A percentile compares a stretch with the other conserved stretches of the same genome.
Evolutionary conservation across 164 flowering plant genomes (phyloP).

Genomic region (Litsea cubeba): DNA sequence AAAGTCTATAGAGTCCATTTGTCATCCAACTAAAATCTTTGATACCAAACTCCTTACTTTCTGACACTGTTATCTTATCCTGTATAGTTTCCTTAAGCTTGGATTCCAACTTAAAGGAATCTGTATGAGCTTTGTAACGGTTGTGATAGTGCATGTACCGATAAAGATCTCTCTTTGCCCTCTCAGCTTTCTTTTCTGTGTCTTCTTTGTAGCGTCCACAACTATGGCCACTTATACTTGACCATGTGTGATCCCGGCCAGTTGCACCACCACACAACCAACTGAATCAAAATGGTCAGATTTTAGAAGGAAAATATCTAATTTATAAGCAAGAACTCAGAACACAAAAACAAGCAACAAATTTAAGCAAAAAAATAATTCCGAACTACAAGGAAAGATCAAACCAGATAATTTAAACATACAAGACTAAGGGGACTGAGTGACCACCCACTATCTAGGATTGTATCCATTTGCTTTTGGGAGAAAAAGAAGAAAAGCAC

Average conservation of each 20-base stretch:
- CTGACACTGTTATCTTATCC: slow-evolving; percentile 26
- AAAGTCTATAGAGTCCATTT: slow-evolving; percentile 48
- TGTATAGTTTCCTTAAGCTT: slow-evolving; percentile 34
- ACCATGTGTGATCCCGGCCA: slow-evolving; percentile 25
- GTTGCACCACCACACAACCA: slow-evolving; percentile 68
- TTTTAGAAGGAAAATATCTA: too few relatives aligned
- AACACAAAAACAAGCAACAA: not conserved
- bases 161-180: slow-evolving; percentile 42
- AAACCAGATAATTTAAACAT: slow-evolving; percentile 29
- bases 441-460: too few relatives aligned
- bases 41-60: slow-evolving; percentile 26
- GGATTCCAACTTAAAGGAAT: slow-evolving; percentile 41
- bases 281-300: slow-evolving; percentile 17
- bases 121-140: slow-evolving; percentile 52
- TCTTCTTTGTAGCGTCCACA: slow-evolving; percentile 54
- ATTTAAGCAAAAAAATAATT: too few relatives aligned
- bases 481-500: too few relatives aligned
- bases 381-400: too few relatives aligned
- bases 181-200: slow-evolving; percentile 26
- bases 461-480: too few relatives aligned
- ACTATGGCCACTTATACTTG: slow-evolving; percentile 7
- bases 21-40: slow-evolving; percentile 44
- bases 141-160: slow-evolving; percentile 54
- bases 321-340: not conserved
- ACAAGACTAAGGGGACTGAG: slow-evolving; percentile 26